These are phyloP conservation scores for Erysimum cheiranthoides DNA, from an alignment of 345 rosid species.

Conservation along the genomic window DNA sequence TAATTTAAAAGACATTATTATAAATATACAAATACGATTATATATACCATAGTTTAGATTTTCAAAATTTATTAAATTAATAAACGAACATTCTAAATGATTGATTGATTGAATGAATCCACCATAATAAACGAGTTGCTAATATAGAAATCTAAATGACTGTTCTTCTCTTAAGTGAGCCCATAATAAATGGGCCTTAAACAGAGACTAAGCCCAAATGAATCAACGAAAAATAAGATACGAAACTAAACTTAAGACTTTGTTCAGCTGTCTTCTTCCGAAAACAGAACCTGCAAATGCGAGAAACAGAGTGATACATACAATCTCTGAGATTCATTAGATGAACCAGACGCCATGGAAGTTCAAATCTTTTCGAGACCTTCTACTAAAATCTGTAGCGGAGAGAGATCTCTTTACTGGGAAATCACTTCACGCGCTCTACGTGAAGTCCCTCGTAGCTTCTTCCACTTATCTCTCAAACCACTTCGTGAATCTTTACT, in stretches of 20 bases:
- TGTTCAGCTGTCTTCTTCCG: not conserved
- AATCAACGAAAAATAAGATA: not conserved
- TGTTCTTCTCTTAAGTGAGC: not conserved
- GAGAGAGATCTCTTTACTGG: conserved; percentile 63
- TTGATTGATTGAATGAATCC: not conserved
- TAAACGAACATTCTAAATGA: not conserved
- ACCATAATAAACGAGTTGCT: not conserved
- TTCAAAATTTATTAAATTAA: too few relatives aligned
- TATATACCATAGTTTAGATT: not conserved
- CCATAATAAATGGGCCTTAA: conserved; percentile 9
- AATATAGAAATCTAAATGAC: not conserved
- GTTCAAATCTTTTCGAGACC: conserved; percentile 53
- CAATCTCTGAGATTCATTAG: conserved; percentile 43
- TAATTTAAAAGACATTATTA: not conserved
- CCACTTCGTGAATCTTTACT: conserved; percentile 87
- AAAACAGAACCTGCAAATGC: conserved; percentile 10
- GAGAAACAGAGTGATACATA: conserved; percentile 20
- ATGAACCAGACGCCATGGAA: conserved; percentile 64
- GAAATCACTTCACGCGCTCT: conserved; percentile 73
- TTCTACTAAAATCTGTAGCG: conserved; percentile 60
- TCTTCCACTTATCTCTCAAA: conserved; percentile 85
- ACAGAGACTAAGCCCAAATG: conserved; percentile 1
- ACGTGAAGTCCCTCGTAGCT: conserved; percentile 68
- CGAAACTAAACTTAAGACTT: not conserved
- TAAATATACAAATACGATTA: not conserved